Conservation (phyloP, 345 rosid genomes). For the Gossypium mustelinum region DNA sequence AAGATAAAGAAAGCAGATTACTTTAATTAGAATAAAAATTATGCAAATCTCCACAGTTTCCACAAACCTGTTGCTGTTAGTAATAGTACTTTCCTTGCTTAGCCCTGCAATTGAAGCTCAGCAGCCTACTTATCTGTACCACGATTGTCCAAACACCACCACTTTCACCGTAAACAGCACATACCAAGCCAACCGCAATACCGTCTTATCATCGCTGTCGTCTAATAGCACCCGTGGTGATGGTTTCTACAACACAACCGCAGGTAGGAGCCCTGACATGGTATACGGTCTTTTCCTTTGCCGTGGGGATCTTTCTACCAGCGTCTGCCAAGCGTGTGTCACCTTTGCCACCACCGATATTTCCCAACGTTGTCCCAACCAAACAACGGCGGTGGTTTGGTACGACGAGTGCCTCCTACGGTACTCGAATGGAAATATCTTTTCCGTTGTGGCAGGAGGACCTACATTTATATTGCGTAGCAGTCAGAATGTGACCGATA, state of each 20-base stretch:
- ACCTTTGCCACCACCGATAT: neutral
- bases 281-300: neutral
- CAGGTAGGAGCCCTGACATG: conserved; percentile 11
- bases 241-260: conserved; percentile 25
- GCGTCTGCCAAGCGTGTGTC: neutral
- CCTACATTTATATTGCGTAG: fast-evolving
- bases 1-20: neutral
- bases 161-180: neutral
- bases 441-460: neutral
- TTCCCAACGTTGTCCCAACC: neutral
- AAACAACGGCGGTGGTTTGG: neutral
- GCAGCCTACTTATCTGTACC: neutral
- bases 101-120: neutral
- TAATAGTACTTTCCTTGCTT: neutral
- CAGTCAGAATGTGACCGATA: neutral
- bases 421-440: neutral
- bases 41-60: neutral
- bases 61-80: neutral
- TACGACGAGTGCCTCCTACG: neutral
- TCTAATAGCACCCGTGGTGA: neutral
- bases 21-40: neutral
- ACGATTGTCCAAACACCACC: neutral
- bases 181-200: neutral
- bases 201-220: neutral
- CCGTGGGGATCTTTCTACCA: neutral